Evolutionary conservation across 768 basidiomycete genomes (phyloP).

Genomic region (Lentinula lateritia): DNA sequence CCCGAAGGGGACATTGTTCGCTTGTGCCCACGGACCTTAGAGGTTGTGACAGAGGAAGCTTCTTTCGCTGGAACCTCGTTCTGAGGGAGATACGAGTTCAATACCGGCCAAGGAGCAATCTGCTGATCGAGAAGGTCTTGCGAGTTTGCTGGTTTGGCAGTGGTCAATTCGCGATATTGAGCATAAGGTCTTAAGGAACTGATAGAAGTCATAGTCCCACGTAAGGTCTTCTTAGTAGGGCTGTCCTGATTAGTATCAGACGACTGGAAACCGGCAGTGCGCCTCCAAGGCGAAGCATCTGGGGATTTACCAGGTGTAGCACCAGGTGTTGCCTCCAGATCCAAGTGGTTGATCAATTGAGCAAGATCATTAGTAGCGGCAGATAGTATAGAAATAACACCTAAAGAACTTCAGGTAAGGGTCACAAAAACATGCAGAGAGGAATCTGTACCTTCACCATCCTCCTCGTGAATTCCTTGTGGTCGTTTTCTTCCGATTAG

Average conservation of each 20-base stretch:
- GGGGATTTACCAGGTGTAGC: constrained; percentile 43
- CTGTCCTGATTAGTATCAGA: constrained; percentile 20
- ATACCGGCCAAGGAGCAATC: constrained; percentile 58
- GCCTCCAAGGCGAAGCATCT: constrained; percentile 24
- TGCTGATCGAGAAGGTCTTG: constrained; percentile 38
- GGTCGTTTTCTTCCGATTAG: constrained; percentile 44
- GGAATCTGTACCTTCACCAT: constrained; percentile 43
- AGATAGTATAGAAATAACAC: constrained; percentile 63
- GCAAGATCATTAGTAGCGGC: constrained; percentile 80
- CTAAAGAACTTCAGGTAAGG: constrained; percentile 22
- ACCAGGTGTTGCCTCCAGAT: constrained; percentile 71
- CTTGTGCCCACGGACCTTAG: constrained; percentile 20
- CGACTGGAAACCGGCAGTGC: neutral
- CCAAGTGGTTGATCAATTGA: constrained; percentile 72
- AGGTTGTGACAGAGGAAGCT: neutral
- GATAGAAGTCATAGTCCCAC: constrained; percentile 34
- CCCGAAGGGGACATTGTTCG: constrained; percentile 24
- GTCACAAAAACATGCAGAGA: constrained; percentile 1
- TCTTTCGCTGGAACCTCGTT: neutral
- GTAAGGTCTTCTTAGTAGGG: constrained; percentile 29
- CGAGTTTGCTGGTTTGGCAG: neutral
- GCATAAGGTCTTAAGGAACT: constrained; percentile 47
- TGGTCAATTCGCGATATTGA: constrained; percentile 16
- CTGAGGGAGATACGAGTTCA: constrained; percentile 23
- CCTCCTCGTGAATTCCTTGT: constrained; percentile 44